Conservation (phyloP, 257 asterid species). For the Ballota nigra region DNA sequence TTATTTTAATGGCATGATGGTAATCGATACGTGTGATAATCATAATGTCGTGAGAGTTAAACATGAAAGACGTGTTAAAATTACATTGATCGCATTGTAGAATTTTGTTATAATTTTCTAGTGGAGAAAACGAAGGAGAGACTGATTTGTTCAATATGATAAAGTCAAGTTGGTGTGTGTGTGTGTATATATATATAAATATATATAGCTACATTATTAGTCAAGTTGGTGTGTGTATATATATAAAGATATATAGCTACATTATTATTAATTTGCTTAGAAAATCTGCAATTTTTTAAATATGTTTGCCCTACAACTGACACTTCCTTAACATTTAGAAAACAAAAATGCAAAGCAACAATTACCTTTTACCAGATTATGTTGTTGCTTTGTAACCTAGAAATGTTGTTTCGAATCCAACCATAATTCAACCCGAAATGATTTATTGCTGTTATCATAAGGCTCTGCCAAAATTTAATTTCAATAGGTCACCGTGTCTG, state of each 20-base stretch:
- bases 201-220: no score
- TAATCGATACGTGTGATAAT: not conserved
- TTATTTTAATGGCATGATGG: no score
- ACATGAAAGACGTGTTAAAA: not conserved
- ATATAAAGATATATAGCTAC: not conserved
- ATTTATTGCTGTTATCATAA: slow-evolving; percentile 9
- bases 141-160: slow-evolving; percentile 19
- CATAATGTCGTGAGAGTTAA: not conserved
- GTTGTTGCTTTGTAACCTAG: slow-evolving; percentile 13
- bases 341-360: slow-evolving; percentile 48
- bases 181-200: no score
- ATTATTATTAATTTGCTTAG: not conserved
- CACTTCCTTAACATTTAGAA: slow-evolving; percentile 37
- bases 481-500: slow-evolving; percentile 2
- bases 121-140: slow-evolving; percentile 53
- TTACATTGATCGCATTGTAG: not conserved
- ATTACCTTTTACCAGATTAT: slow-evolving; percentile 42
- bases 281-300: slow-evolving; percentile 12
- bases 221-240: no score
- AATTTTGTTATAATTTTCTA: slow-evolving; percentile 11
- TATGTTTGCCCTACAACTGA: slow-evolving; percentile 21
- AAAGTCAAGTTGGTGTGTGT: no score
- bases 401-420: slow-evolving; percentile 3
- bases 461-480: slow-evolving; percentile 14
- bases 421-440: slow-evolving; percentile 10